A percentile compares a stretch with the other conserved stretches of the same genome.
phyloP scores from a whole-genome alignment of 805 yeast species.

The Spencermartinsiella europaea region DNA sequence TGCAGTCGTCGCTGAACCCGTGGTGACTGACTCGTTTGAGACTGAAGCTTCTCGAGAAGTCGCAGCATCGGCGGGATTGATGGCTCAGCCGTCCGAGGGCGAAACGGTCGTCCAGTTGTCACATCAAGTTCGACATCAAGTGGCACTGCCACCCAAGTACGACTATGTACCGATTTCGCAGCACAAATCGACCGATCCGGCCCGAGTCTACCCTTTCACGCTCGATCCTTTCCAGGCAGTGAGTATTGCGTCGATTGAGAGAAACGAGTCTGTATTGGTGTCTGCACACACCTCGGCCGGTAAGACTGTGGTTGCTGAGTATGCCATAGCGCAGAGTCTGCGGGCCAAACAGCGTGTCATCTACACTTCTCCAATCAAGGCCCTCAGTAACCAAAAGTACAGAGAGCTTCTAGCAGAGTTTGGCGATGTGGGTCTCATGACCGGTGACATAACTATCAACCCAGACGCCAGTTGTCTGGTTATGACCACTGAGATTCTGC shows the following conservation, averaged over 20 bases:
- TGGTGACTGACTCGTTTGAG: conserved; percentile 81
- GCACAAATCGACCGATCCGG: conserved; percentile 72
- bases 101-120: conserved; percentile 53
- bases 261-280: conserved; percentile 89
- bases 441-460: conserved; percentile 98
- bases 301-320: conserved; percentile 95
- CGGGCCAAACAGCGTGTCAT: conserved; percentile 89
- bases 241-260: conserved; percentile 90
- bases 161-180: conserved; percentile 84
- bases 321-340: conserved; percentile 93
- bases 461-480: conserved; percentile 98
- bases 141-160: conserved; percentile 89
- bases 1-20: conserved; percentile 38
- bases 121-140: conserved; percentile 97
- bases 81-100: conserved; percentile 38
- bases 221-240: conserved; percentile 98
- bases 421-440: conserved; percentile 97
- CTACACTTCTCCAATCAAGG: conserved; percentile 93
- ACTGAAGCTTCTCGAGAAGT: conserved; percentile 88
- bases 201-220: conserved; percentile 85
- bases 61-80: conserved; percentile 69
- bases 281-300: conserved; percentile 99
- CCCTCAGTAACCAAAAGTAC: conserved; percentile 88
- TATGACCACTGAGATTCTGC: conserved; percentile 96
- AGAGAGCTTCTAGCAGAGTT: conserved; percentile 89